Evolutionary conservation across 768 basidiomycete species (phyloP).

Genomic region (Phaeotremella skinneri): DNA sequence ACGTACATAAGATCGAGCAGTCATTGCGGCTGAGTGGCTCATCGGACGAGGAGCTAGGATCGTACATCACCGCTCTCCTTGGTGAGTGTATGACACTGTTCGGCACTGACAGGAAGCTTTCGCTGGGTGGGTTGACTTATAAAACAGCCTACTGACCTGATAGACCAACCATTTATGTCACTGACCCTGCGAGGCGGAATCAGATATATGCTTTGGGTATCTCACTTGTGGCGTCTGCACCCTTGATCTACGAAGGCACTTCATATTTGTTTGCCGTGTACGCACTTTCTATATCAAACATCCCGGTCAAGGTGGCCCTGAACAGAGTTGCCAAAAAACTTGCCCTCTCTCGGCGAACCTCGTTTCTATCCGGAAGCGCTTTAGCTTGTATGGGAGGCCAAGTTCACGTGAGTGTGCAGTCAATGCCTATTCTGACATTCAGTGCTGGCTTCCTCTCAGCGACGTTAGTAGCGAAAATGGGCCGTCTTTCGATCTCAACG

Average conservation of each 20-base stretch:
- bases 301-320: not conserved
- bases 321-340: slow-evolving; percentile 3
- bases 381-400: not conserved
- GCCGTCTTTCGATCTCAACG: slow-evolving; percentile 11
- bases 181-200: slow-evolving; percentile 5
- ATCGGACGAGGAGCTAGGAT: slow-evolving; percentile 12
- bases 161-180: slow-evolving; percentile 19
- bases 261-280: slow-evolving; percentile 15
- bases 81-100: slow-evolving; percentile 9
- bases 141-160: not conserved
- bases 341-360: slow-evolving; percentile 3
- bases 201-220: slow-evolving; percentile 16
- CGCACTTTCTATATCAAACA: slow-evolving; percentile 1
- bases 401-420: slow-evolving; percentile 3
- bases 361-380: slow-evolving; percentile 11
- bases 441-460: slow-evolving; percentile 16
- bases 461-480: slow-evolving; percentile 7
- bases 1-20: slow-evolving; percentile 6
- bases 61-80: slow-evolving; percentile 11
- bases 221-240: slow-evolving; percentile 4
- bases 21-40: not conserved
- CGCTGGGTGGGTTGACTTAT: slow-evolving; percentile 17
- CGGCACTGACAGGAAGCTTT: slow-evolving; percentile 13
- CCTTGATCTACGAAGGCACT: slow-evolving; percentile 4
- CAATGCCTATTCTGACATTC: not conserved